Base-by-base conservation (phyloP, 345 rosid species). In the Euclidium syriacum region DNA sequence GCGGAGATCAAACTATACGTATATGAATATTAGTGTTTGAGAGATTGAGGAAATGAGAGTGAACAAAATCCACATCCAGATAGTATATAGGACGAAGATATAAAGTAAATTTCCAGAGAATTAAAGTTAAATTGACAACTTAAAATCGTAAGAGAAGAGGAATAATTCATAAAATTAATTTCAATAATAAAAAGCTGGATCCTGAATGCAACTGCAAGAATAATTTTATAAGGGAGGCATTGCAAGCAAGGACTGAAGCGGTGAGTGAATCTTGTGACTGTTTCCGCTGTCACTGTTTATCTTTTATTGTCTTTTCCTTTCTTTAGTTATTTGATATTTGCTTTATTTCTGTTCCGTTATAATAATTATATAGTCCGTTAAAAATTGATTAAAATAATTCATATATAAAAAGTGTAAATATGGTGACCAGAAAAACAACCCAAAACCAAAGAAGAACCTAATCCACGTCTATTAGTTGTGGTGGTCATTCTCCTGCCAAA, bases 381-480 rank as follows among this genome's bases (percentile, higher is more conserved):
- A 6, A 70, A 14, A 11, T 20, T 48, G 35, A 47, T 32, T 44
- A 34, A 33, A 34, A 36, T 35, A 47, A 30, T 34, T 44, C 9
- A 32, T 23, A 7, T 22, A 32, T 6, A 42, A 54, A 32, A 65
- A 56, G 54, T 64, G 58, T 65, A 59, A 36, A 51, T 51, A 35
- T 72, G 72, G 72, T 72, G 67, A 35, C 36, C 62, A 65, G 58
- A 33, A 10, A 27, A 71, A 52, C 73, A 61, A 57, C 46, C 9
- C 26, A 23, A 26, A 46, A 48, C 67, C 67, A 65, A 41, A 62
- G 67, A 44, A 55, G 78, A 83, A 83, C 88, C 95, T 82, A 87
- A 84, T 76, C 91, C 95, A 80, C 68, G 80, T 66, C 81, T 82
- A 76, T 65, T 68, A 57, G 73, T 72, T 83, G 92, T 83, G 90